Evolutionary conservation across 2,329 filamentous ascomycete genomes (phyloP), one percentile per base, ranked within the genome.

Genomic region (Tricladium varicosporioides): DNA sequence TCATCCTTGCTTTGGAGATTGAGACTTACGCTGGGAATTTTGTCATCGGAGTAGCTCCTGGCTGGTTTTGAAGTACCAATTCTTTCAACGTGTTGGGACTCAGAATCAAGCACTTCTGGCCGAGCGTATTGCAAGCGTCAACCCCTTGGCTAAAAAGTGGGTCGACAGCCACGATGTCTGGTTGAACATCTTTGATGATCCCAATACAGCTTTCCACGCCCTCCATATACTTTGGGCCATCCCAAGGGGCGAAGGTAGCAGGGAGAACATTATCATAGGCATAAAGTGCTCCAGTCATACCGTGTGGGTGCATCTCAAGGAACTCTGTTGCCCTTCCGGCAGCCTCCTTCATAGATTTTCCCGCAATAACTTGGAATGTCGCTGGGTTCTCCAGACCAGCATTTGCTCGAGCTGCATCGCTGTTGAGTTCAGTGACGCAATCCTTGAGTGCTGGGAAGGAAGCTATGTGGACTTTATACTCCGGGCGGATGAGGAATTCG

Each of bases 121-220:
- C 18, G 4, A 46, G 10, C 9, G 70, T 2, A 67, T 69, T 71
- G 46, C 71, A 74, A 1, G 73, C 75, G n/a, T 76, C 75, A 10
- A 76, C 50, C 0, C 64, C 76, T 4, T 74, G 72, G 2, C 71
- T 65, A 56, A 80, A 73, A 18, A 75, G 65, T 2, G 70, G 70
- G 52, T 79, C 75, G 4, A 76, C 67, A 1, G 74, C 72, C 3
- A 75, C 65, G 1, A 78, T 55, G 15, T 71, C 71, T 1, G 77
- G 73, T 7, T 66, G 57, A 0, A 76, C 61, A 0, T 66, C 55
- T 2, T 71, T 60, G 56, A 78, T 67, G 14, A 78, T 70, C 3
- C 70, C 67, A 0, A 70, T 48, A 27, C 72, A 70, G 40, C 69
- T 71, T 16, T 70, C 56, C 45, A 73, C 75, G n/a, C 14, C 27